A percentile compares a stretch with the other conserved stretches of the same genome.
These are phyloP conservation scores for Puccinia novopanici DNA, from an alignment of 1,284 basidiomycete genomes.

Conservation along the genomic window DNA sequence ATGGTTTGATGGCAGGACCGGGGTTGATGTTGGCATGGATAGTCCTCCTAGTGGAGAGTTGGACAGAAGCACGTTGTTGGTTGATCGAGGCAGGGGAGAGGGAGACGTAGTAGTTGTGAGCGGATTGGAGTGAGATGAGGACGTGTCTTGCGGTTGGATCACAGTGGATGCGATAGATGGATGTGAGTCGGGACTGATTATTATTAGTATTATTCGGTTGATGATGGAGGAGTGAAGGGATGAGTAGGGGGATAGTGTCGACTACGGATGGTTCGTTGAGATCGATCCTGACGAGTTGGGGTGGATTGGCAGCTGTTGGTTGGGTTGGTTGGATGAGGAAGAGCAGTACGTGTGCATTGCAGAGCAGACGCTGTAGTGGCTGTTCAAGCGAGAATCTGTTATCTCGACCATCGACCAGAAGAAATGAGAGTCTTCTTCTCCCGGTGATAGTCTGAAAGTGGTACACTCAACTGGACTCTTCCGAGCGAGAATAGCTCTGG, in stretches of 20 bases:
- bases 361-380: slow-evolving; percentile 33
- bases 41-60: slow-evolving; percentile 65
- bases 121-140: slow-evolving; percentile 78
- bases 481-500: slow-evolving; percentile 39
- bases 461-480: slow-evolving; percentile 36
- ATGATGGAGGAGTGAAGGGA: slow-evolving; percentile 36
- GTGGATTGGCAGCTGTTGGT: slow-evolving; percentile 26
- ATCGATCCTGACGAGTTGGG: slow-evolving; percentile 44
- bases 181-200: slow-evolving; percentile 15
- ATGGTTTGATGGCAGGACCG: slow-evolving; percentile 70
- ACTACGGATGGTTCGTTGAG: slow-evolving; percentile 43
- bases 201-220: neutral
- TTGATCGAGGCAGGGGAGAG: slow-evolving; percentile 22
- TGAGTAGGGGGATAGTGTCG: slow-evolving; percentile 35
- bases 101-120: slow-evolving; percentile 90
- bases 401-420: neutral
- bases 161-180: slow-evolving; percentile 66
- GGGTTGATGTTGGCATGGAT: slow-evolving; percentile 32
- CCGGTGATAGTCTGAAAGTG: neutral
- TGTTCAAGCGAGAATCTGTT: slow-evolving; percentile 48
- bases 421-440: no score
- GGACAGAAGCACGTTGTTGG: slow-evolving; percentile 32
- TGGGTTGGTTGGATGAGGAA: slow-evolving; percentile 25
- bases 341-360: slow-evolving; percentile 42
- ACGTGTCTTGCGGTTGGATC: slow-evolving; percentile 91